Percentiles rank a stretch among this genome's conserved stretches.
Evolutionary conservation across 1,284 basidiomycete genomes (phyloP).

Genomic region (Exsudoporus floridanus): DNA sequence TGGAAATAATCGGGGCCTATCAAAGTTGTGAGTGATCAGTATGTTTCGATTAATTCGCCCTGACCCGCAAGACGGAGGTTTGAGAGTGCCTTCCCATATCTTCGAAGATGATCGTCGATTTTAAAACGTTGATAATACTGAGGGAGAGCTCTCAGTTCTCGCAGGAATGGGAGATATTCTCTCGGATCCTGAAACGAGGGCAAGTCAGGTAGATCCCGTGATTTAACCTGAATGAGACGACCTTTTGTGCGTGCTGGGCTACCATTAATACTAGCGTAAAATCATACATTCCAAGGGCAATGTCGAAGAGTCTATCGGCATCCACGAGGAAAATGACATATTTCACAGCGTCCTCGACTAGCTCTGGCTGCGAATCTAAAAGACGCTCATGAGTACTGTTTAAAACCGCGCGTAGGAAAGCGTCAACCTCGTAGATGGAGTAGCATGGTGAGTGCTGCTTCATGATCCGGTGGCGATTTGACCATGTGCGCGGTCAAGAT

Average conservation of each 20-base stretch:
- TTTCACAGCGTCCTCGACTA: conserved; percentile 95
- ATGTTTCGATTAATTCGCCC: conserved; percentile 12
- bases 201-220: conserved; percentile 5
- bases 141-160: conserved; percentile 81
- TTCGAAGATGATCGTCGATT: conserved; percentile 91
- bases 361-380: conserved; percentile 65
- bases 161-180: conserved; percentile 96
- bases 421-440: conserved; percentile 70
- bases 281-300: conserved; percentile 98
- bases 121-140: conserved; percentile 84
- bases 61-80: conserved; percentile 77
- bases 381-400: background rate
- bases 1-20: conserved; percentile 66
- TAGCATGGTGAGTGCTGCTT: conserved; percentile 79
- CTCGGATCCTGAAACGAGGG: conserved; percentile 77
- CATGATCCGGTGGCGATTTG: conserved; percentile 89
- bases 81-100: conserved; percentile 72
- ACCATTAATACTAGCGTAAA: conserved; percentile 94
- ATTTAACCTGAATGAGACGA: conserved; percentile 30
- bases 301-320: conserved; percentile 89
- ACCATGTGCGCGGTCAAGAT: conserved; percentile 93
- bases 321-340: conserved; percentile 99
- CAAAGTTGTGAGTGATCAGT: conserved; percentile 9
- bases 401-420: background rate
- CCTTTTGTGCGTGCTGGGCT: conserved; percentile 96